Evolutionary conservation across 352 stramenopile genomes (phyloP).

Genomic region (Globisporangium lucens): DNA sequence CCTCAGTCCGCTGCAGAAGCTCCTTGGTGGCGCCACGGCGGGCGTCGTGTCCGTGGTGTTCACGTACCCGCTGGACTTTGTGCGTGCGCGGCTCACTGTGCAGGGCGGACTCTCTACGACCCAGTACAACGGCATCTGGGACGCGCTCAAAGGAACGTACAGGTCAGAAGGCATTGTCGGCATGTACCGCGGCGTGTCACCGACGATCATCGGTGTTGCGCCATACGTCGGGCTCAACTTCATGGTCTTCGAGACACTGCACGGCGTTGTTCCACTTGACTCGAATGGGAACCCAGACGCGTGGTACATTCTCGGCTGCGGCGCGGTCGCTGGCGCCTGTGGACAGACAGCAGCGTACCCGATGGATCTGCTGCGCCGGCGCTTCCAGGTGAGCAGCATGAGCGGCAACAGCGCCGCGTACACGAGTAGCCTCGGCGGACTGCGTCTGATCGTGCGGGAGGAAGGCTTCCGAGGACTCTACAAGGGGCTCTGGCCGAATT

Average conservation of each 20-base stretch:
- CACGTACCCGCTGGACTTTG: slow-evolving; percentile 75
- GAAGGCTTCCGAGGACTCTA: slow-evolving; percentile 64
- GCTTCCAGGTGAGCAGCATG: slow-evolving; percentile 66
- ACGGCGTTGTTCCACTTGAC: slow-evolving; percentile 38
- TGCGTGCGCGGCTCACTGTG: slow-evolving; percentile 66
- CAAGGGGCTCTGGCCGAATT: slow-evolving; percentile 64
- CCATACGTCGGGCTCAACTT: slow-evolving; percentile 80
- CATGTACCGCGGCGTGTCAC: slow-evolving; percentile 59
- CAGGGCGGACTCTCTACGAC: slow-evolving; percentile 57
- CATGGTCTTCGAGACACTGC: slow-evolving; percentile 70
- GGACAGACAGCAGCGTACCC: slow-evolving; percentile 72
- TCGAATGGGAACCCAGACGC: slow-evolving; percentile 43
- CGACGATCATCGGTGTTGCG: slow-evolving; percentile 65
- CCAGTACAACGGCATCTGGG: slow-evolving; percentile 62
- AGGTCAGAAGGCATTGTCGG: slow-evolving; percentile 51
- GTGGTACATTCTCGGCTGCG: slow-evolving; percentile 55
- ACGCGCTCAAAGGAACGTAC: slow-evolving; percentile 48
- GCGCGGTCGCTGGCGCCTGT: slow-evolving; percentile 60
- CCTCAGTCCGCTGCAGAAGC: slow-evolving; percentile 48
- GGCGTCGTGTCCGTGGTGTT: slow-evolving; percentile 63
- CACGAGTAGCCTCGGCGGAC: slow-evolving; percentile 44
- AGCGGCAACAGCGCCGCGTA: slow-evolving; percentile 31
- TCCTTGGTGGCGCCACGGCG: slow-evolving; percentile 52
- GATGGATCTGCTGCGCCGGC: slow-evolving; percentile 70
- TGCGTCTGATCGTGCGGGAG: slow-evolving; percentile 42